Evolutionary conservation across 2,329 filamentous ascomycete genomes (phyloP).

Genomic region (Capronia americana): DNA sequence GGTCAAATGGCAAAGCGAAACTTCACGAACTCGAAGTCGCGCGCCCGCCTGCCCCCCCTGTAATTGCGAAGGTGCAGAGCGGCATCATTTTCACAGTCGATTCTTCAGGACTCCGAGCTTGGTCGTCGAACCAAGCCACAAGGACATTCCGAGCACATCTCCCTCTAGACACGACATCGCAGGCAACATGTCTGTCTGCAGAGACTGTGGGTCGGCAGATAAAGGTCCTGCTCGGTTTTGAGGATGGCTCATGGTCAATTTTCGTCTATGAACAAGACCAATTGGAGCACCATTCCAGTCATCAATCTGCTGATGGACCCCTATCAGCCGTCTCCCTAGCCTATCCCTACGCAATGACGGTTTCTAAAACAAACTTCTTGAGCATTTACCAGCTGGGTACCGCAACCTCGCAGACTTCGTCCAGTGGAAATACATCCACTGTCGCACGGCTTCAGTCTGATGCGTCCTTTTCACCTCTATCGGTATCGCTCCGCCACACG

Average conservation of each 20-base stretch:
- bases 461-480: constrained; percentile 77
- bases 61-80: constrained; percentile 78
- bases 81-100: constrained; percentile 82
- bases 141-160: constrained; percentile 64
- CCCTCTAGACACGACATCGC: constrained; percentile 37
- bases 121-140: constrained; percentile 69
- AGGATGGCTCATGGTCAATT: constrained; percentile 72
- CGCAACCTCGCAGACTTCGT: constrained; percentile 58
- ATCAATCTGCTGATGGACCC: constrained; percentile 65
- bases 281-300: constrained; percentile 48
- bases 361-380: constrained; percentile 74
- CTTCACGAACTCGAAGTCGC: constrained; percentile 76
- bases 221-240: constrained; percentile 72
- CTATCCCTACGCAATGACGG: constrained; percentile 78
- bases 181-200: constrained; percentile 70
- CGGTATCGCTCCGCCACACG: constrained; percentile 75
- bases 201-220: constrained; percentile 59
- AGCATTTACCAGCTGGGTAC: constrained; percentile 73
- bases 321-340: constrained; percentile 74
- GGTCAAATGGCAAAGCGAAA: constrained; percentile 80
- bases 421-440: not conserved
- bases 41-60: constrained; percentile 60
- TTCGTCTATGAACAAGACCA: constrained; percentile 58
- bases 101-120: constrained; percentile 73
- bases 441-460: constrained; percentile 62